Conservation (phyloP, 1,284 basidiomycete genomes). For the Pseudozyma sp. region DNA sequence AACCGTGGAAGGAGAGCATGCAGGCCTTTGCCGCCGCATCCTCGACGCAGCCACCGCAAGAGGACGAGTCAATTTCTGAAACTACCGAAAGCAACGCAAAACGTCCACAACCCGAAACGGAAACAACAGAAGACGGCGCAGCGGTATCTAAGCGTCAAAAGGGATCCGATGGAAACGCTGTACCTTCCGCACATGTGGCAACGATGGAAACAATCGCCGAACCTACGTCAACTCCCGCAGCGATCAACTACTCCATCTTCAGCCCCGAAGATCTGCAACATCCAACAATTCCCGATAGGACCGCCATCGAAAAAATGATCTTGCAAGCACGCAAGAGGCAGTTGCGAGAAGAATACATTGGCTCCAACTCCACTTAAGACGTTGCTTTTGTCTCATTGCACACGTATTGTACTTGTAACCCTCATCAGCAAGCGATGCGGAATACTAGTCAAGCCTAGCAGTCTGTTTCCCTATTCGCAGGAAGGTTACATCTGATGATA, state of each 20-base stretch:
- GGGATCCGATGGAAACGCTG: conserved; percentile 1
- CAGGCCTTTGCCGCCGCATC: conserved; percentile 8
- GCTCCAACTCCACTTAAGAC: background rate
- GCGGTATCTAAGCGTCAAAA: conserved; percentile 19
- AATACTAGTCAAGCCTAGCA: too few relatives aligned
- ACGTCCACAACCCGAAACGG: conserved; percentile 4
- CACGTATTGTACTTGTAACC: background rate
- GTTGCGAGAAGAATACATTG: conserved; percentile 36
- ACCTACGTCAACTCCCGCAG: background rate
- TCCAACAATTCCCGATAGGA: conserved; percentile 22
- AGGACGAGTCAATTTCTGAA: background rate
- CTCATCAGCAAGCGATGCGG: background rate
- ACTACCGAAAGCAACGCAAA: background rate
- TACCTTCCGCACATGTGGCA: background rate
- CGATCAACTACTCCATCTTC: conserved; percentile 37
- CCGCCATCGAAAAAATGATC: conserved; percentile 36
- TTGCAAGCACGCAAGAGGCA: conserved; percentile 33
- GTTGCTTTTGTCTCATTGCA: background rate
- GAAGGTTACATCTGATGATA: too few relatives aligned
- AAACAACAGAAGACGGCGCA: conserved; percentile 1
- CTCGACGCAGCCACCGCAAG: conserved; percentile 8
- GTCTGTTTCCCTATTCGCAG: too few relatives aligned
- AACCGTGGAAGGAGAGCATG: conserved; percentile 44
- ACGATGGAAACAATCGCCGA: background rate
- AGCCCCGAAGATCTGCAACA: conserved; percentile 20